phyloP scores from a whole-genome alignment of 805 yeast genomes.

The Candida maesae region DNA sequence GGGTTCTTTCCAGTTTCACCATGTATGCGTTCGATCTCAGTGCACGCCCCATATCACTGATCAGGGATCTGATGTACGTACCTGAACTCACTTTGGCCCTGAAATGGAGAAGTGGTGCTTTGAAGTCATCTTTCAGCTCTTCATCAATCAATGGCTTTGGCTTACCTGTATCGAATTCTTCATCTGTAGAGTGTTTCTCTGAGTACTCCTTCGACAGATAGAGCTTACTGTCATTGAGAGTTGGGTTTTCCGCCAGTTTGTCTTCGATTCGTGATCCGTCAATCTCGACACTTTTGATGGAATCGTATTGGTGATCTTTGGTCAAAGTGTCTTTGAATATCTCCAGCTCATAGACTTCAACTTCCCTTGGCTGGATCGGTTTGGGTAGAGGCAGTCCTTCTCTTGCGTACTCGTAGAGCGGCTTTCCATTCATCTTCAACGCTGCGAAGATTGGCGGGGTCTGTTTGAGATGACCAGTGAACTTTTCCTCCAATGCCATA shows the following conservation, averaged over 20 bases:
- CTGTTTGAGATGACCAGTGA: constrained; percentile 79
- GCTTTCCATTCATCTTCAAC: constrained; percentile 89
- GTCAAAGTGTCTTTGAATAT: constrained; percentile 51
- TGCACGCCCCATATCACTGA: constrained; percentile 85
- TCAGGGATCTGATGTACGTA: constrained; percentile 84
- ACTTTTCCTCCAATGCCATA: constrained; percentile 49
- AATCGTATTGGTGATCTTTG: constrained; percentile 51
- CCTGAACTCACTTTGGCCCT: constrained; percentile 87
- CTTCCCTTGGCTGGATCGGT: constrained; percentile 74
- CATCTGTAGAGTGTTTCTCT: constrained; percentile 39
- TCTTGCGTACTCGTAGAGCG: constrained; percentile 91
- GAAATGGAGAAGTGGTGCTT: constrained; percentile 70
- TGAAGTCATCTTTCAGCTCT: constrained; percentile 36
- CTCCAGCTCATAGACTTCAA: constrained; percentile 51
- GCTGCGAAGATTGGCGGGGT: constrained; percentile 97
- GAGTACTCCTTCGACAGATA: constrained; percentile 56
- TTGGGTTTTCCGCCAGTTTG: constrained; percentile 37
- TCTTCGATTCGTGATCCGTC: constrained; percentile 45
- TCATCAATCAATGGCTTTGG: constrained; percentile 34
- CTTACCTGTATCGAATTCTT: constrained; percentile 36
- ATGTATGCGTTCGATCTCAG: constrained; percentile 80
- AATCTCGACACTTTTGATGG: constrained; percentile 44
- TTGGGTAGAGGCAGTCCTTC: constrained; percentile 80
- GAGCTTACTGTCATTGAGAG: constrained; percentile 56
- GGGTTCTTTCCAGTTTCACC: constrained; percentile 71